phyloP scores from a whole-genome alignment of 208 protist genomes.

The Endotrypanum monterogeii region DNA sequence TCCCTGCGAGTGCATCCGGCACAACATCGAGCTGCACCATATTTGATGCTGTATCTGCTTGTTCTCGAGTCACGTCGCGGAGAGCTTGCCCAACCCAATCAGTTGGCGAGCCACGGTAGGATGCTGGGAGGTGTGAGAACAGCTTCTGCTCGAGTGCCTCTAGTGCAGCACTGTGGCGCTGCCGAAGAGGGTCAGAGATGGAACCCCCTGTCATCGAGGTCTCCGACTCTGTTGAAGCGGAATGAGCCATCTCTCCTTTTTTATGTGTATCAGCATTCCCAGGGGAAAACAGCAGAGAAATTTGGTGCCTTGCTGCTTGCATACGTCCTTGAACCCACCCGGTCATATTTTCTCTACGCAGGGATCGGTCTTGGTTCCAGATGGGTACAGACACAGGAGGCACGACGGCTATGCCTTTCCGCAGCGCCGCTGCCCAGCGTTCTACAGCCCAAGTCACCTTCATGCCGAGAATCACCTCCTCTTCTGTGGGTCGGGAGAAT shows the following conservation, averaged over 20 bases:
- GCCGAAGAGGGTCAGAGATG: neutral
- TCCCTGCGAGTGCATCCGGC: neutral
- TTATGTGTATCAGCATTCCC: neutral
- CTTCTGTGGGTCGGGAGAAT: slow-evolving; percentile 6
- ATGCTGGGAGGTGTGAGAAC: slow-evolving; percentile 20
- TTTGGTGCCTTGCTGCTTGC: neutral
- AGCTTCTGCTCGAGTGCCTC: slow-evolving; percentile 16
- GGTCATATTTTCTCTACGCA: neutral
- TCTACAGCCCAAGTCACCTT: slow-evolving; percentile 40
- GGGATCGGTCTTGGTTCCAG: neutral
- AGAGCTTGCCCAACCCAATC: slow-evolving; percentile 46
- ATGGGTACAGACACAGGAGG: neutral
- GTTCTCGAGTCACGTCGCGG: slow-evolving; percentile 30
- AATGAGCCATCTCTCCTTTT: neutral
- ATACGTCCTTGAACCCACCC: slow-evolving; percentile 4
- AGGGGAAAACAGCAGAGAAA: neutral
- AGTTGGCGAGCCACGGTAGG: slow-evolving; percentile 31
- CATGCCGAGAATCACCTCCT: slow-evolving; percentile 35
- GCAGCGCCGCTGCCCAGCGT: slow-evolving; percentile 26
- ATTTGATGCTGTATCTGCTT: neutral
- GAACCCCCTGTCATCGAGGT: neutral
- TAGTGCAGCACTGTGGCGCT: neutral
- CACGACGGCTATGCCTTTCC: neutral
- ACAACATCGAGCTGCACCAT: neutral
- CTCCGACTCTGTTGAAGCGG: neutral